Conservation (phyloP, 192 early-diverging fungal species). For the Glomus cerebriforme region DNA sequence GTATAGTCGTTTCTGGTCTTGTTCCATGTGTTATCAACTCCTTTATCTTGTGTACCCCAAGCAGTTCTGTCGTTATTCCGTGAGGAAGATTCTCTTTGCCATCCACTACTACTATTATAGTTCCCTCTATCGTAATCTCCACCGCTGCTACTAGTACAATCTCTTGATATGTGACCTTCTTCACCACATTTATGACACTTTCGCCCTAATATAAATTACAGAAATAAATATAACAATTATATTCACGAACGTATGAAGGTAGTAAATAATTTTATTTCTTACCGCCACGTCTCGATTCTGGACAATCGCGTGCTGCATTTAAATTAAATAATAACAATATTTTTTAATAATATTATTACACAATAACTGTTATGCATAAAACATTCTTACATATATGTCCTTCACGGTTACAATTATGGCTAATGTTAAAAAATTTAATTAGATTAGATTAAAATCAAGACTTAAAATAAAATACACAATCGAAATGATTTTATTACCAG, state of each 20-base stretch:
- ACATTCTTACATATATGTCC: not conserved
- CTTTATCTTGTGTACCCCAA: not conserved
- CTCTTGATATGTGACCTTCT: not conserved
- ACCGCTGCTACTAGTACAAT: not conserved
- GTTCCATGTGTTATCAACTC: not conserved
- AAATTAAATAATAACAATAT: too few relatives aligned
- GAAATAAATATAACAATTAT: too few relatives aligned
- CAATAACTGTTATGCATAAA: not conserved
- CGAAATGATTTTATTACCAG: not conserved
- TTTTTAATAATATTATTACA: not conserved
- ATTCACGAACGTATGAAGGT: not conserved
- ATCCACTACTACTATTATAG: not conserved
- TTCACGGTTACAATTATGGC: not conserved
- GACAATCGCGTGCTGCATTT: not conserved
- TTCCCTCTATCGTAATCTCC: not conserved
- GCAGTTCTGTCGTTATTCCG: not conserved
- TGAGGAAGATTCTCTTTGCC: not conserved
- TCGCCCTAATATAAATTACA: not conserved
- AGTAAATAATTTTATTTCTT: not conserved
- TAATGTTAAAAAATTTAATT: not conserved
- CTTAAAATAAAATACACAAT: not conserved
- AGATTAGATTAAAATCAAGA: not conserved
- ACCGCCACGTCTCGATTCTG: not conserved
- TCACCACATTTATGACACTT: conserved; percentile 11
- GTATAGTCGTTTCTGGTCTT: not conserved